These are phyloP conservation scores for Lachnellula suecica DNA, from an alignment of 2,329 filamentous ascomycete species.

Conservation along the genomic window DNA sequence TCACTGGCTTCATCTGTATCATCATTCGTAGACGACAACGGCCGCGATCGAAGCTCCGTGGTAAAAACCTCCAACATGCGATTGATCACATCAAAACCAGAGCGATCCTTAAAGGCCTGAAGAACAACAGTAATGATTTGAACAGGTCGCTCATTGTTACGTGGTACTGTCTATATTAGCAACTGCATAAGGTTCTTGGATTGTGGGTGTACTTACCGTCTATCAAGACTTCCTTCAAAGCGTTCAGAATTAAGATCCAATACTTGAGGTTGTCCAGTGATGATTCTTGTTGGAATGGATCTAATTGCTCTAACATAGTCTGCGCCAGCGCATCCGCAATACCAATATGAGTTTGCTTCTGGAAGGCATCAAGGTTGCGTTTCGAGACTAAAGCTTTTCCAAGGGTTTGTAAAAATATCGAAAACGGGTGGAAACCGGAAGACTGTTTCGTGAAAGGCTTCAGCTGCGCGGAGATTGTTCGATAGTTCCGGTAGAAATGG, in stretches of 20 bases:
- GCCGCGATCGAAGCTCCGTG: conserved; percentile 47
- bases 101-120: conserved; percentile 79
- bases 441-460: conserved; percentile 61
- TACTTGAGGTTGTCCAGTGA: conserved; percentile 71
- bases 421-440: conserved; percentile 67
- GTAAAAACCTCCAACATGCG: conserved; percentile 70
- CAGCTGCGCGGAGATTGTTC: conserved; percentile 73
- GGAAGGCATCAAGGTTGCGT: conserved; percentile 66
- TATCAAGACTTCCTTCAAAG: conserved; percentile 75
- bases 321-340: conserved; percentile 68
- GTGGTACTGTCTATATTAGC: conserved; percentile 13
- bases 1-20: conserved; percentile 19
- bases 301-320: conserved; percentile 67
- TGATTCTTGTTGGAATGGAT: conserved; percentile 39
- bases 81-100: conserved; percentile 74
- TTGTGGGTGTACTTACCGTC: conserved; percentile 54
- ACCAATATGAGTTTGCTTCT: conserved; percentile 50
- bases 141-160: conserved; percentile 34
- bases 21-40: conserved; percentile 32
- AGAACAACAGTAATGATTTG: conserved; percentile 74
- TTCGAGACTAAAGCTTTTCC: conserved; percentile 79
- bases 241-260: conserved; percentile 78
- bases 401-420: conserved; percentile 80
- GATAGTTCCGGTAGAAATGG: conserved; percentile 68
- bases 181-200: conserved; percentile 3